A percentile compares a stretch with the other conserved stretches of the same genome.
phyloP scores from a whole-genome alignment of 1,139 yeast genomes.

The Lodderomyces beijingensis region DNA sequence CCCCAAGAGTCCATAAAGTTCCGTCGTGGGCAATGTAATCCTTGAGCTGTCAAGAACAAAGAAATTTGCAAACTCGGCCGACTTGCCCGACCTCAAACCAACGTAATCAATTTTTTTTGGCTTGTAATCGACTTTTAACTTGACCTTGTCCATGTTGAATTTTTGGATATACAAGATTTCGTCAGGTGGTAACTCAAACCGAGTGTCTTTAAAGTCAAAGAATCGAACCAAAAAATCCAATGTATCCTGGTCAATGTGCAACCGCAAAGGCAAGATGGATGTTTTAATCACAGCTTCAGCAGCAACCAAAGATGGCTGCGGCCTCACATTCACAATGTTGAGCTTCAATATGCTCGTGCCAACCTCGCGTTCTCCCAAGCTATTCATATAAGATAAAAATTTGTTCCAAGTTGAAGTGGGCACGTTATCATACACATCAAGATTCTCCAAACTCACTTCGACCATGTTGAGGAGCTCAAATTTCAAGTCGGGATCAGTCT shows the following conservation, averaged over 20 bases:
- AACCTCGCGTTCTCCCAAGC: constrained; percentile 64
- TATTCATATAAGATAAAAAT: constrained; percentile 66
- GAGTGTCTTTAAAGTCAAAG: constrained; percentile 69
- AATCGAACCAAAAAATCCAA: constrained; percentile 78
- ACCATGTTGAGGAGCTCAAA: constrained; percentile 48
- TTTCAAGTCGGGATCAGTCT: constrained; percentile 21
- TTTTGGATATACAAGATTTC: constrained; percentile 69
- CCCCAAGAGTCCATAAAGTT: constrained; percentile 75
- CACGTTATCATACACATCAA: constrained; percentile 71
- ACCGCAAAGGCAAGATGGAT: constrained; percentile 64
- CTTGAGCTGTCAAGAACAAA: constrained; percentile 85
- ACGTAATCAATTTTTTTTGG: constrained; percentile 84
- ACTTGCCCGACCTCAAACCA: constrained; percentile 80
- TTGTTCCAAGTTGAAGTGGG: constrained; percentile 92
- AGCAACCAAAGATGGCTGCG: constrained; percentile 59
- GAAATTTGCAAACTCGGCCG: constrained; percentile 82
- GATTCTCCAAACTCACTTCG: constrained; percentile 43
- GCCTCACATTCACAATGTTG: constrained; percentile 57
- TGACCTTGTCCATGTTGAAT: constrained; percentile 58
- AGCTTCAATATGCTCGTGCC: constrained; percentile 63
- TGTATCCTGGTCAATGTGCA: constrained; percentile 92
- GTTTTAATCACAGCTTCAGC: constrained; percentile 62
- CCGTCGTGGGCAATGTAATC: constrained; percentile 56
- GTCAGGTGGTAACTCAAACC: constrained; percentile 55
- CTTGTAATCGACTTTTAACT: constrained; percentile 78